These are phyloP conservation scores for Phaeodactylum tricornutum DNA, from an alignment of 108 stramenopile genomes.

Conservation along the genomic window DNA sequence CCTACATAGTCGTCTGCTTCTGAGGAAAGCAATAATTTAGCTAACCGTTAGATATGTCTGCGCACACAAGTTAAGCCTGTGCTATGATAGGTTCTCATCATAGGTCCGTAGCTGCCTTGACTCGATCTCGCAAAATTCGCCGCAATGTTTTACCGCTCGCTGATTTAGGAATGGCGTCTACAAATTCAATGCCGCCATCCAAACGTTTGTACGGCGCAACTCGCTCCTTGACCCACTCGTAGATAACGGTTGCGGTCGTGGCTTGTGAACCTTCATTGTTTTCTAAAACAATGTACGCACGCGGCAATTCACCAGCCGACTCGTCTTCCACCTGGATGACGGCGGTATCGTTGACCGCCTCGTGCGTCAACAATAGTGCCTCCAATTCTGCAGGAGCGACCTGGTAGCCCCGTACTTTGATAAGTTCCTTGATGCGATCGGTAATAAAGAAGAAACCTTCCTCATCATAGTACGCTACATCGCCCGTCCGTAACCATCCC, in stretches of 20 bases:
- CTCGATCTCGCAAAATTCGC: conserved; percentile 54
- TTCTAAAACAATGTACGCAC: conserved; percentile 78
- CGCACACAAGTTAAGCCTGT: too few relatives aligned
- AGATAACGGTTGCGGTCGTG: conserved; percentile 38
- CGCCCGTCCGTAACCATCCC: conserved; percentile 85
- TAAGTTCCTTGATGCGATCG: conserved; percentile 90
- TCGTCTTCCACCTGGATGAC: conserved; percentile 79
- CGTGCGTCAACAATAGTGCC: conserved; percentile 72
- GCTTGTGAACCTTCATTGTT: conserved; percentile 10
- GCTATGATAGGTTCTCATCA: too few relatives aligned
- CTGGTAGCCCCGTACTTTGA: conserved; percentile 88
- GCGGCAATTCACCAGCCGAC: conserved; percentile 73
- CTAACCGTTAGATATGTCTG: too few relatives aligned
- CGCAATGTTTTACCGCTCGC: conserved; percentile 88
- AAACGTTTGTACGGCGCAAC: conserved; percentile 84
- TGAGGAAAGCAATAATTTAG: too few relatives aligned
- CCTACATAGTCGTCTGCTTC: too few relatives aligned
- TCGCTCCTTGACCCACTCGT: conserved; percentile 71
- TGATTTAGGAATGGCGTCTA: conserved; percentile 80
- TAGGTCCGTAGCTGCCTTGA: conserved; percentile 27
- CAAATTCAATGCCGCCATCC: conserved; percentile 73
- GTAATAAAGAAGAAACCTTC: conserved; percentile 83
- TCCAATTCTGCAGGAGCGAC: conserved; percentile 94
- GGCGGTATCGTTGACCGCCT: conserved; percentile 73
- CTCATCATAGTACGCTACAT: conserved; percentile 78